Percentiles rank a stretch among this genome's conserved stretches.
phyloP scores from a whole-genome alignment of 768 basidiomycete genomes.

The Punctularia strigosozonata region DNA sequence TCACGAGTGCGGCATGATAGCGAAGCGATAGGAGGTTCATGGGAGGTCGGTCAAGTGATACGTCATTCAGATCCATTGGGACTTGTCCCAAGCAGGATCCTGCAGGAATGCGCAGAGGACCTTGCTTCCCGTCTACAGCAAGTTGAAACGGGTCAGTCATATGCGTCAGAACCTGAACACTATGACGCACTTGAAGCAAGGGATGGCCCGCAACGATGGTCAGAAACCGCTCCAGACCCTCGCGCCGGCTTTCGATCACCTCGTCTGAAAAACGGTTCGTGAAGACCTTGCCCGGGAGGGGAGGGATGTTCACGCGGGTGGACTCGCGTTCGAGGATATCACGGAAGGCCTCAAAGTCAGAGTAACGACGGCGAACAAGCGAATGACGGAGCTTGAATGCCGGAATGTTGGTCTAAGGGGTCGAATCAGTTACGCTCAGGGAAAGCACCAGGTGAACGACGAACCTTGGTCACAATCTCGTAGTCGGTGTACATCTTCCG shows the following conservation, averaged over 20 bases:
- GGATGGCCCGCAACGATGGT: slow-evolving; percentile 97
- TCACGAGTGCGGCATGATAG: background rate
- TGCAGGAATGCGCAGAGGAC: slow-evolving; percentile 93
- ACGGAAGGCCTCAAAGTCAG: slow-evolving; percentile 79
- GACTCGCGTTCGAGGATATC: slow-evolving; percentile 96
- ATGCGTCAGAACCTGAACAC: slow-evolving; percentile 1
- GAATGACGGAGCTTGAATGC: slow-evolving; percentile 87
- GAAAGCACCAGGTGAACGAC: slow-evolving; percentile 8
- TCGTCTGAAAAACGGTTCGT: slow-evolving; percentile 98
- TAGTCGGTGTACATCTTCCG: slow-evolving; percentile 99
- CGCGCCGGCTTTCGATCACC: slow-evolving; percentile 84
- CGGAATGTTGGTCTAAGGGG: slow-evolving; percentile 85
- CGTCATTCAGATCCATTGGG: slow-evolving; percentile 53
- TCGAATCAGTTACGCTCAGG: background rate
- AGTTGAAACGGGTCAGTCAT: background rate
- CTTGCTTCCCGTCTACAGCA: slow-evolving; percentile 78
- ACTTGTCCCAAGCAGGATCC: slow-evolving; percentile 85
- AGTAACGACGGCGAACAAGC: slow-evolving; percentile 51
- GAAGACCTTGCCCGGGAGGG: slow-evolving; percentile 96
- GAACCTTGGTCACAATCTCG: slow-evolving; percentile 93
- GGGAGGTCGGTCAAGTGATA: background rate
- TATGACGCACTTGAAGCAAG: slow-evolving; percentile 79
- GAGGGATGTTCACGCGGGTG: slow-evolving; percentile 94
- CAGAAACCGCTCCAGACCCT: slow-evolving; percentile 90
- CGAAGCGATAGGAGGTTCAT: background rate